Evolutionary conservation across 2,329 filamentous ascomycete genomes (phyloP).

Genomic region (Bipolaris zeicola): DNA sequence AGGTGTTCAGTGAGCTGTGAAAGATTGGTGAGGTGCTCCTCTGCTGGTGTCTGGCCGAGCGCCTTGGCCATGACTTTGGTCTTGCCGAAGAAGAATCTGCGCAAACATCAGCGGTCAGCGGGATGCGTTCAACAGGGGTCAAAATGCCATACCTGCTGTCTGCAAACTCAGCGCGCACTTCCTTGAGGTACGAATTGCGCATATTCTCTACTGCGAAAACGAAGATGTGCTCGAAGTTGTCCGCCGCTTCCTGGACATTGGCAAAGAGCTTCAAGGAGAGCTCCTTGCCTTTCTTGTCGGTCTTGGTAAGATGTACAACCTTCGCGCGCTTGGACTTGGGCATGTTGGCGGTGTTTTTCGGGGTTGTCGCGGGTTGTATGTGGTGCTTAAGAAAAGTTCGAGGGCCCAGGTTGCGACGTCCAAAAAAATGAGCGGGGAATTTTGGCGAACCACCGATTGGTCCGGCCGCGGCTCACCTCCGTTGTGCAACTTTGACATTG

Average conservation of each 20-base stretch:
- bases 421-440: conserved; percentile 39
- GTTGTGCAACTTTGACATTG: conserved; percentile 10
- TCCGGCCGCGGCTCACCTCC: conserved; percentile 33
- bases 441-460: conserved; percentile 40
- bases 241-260: conserved; percentile 83
- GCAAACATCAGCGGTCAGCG: conserved; percentile 17
- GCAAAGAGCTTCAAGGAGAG: conserved; percentile 83
- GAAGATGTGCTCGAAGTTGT: conserved; percentile 88
- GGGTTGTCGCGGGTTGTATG: conserved; percentile 18
- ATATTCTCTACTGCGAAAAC: conserved; percentile 96
- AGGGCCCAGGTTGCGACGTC: conserved; percentile 20
- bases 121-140: not conserved
- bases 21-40: conserved; percentile 80
- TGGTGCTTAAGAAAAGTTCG: conserved; percentile 33
- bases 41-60: conserved; percentile 76
- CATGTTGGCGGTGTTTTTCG: conserved; percentile 63
- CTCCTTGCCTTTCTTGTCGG: conserved; percentile 93
- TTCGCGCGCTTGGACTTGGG: conserved; percentile 94
- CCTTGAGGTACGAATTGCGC: conserved; percentile 95
- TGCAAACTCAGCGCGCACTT: conserved; percentile 80
- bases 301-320: conserved; percentile 87
- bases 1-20: conserved; percentile 72
- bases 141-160: conserved; percentile 74
- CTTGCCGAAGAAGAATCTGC: conserved; percentile 95
- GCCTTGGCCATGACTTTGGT: conserved; percentile 99